Conservation (phyloP, 1,284 basidiomycete genomes). For the Cutaneotrichosporon cavernicola region DNA sequence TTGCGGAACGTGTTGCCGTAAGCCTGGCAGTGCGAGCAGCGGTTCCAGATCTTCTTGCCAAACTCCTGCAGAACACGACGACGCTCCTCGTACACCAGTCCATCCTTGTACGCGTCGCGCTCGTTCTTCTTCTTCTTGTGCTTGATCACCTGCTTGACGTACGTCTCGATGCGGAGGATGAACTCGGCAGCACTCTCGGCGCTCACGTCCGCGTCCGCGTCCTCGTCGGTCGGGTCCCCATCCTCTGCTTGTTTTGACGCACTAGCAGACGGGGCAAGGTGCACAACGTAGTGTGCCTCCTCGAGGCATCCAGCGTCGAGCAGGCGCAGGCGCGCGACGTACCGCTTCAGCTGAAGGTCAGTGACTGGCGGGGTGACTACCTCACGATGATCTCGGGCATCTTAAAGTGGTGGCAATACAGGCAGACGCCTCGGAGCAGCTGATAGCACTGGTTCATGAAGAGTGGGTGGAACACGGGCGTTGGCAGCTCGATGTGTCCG, state of each 20-base stretch:
- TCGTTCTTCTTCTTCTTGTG: slow-evolving; percentile 60
- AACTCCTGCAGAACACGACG: slow-evolving; percentile 83
- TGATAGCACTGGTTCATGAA: slow-evolving; percentile 94
- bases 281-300: slow-evolving; percentile 73
- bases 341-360: slow-evolving; percentile 68
- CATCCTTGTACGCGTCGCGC: slow-evolving; percentile 85
- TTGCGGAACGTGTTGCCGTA: slow-evolving; percentile 74
- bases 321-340: slow-evolving; percentile 80
- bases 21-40: slow-evolving; percentile 76
- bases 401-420: slow-evolving; percentile 96
- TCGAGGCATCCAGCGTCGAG: slow-evolving; percentile 86
- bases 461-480: slow-evolving; percentile 93
- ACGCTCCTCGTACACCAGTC: slow-evolving; percentile 80
- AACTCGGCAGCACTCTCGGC: slow-evolving; percentile 63
- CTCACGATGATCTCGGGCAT: slow-evolving; percentile 68
- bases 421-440: slow-evolving; percentile 82
- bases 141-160: slow-evolving; percentile 66
- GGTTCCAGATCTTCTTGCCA: slow-evolving; percentile 64
- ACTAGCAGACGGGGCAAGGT: slow-evolving; percentile 54
- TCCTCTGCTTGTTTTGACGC: slow-evolving; percentile 42
- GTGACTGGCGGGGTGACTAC: background rate
- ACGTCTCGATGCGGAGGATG: slow-evolving; percentile 68
- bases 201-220: slow-evolving; percentile 46
- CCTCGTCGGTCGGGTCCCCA: slow-evolving; percentile 52
- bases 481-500: slow-evolving; percentile 86